Percentiles rank a stretch among this genome's conserved stretches.
Conservation (phyloP, 2,329 filamentous ascomycete genomes). For the Epicoccum nigrum region DNA sequence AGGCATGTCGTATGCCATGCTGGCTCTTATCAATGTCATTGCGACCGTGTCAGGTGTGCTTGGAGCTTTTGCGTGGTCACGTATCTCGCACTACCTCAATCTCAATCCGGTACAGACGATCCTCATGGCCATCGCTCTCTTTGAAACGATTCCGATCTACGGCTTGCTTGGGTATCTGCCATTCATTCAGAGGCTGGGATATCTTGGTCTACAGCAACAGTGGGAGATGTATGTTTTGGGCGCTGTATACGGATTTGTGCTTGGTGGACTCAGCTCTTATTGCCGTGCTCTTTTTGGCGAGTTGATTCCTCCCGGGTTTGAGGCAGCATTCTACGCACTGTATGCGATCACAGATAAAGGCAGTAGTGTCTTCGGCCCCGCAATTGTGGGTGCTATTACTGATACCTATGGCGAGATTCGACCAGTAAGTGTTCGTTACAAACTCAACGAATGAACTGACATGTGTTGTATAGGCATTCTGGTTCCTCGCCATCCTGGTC, state of each 20-base stretch:
- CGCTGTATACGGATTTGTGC: constrained; percentile 88
- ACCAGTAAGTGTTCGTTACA: constrained; percentile 44
- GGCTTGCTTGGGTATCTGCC: constrained; percentile 88
- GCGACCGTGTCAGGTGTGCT: constrained; percentile 82
- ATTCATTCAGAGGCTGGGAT: constrained; percentile 73
- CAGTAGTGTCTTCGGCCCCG: constrained; percentile 89
- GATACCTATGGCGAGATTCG: constrained; percentile 65
- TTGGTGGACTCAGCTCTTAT: constrained; percentile 91
- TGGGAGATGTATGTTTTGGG: constrained; percentile 98
- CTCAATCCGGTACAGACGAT: constrained; percentile 86
- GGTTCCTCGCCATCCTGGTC: constrained; percentile 86
- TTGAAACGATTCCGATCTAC: constrained; percentile 92
- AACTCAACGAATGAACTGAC: background rate
- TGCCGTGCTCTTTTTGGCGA: constrained; percentile 92
- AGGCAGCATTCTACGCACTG: constrained; percentile 94
- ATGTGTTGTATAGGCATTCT: constrained; percentile 68
- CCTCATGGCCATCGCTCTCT: constrained; percentile 85
- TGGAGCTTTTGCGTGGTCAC: constrained; percentile 89
- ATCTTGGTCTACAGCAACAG: constrained; percentile 84
- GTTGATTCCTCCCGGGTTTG: constrained; percentile 89
- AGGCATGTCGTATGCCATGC: constrained; percentile 83
- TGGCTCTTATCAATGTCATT: constrained; percentile 93
- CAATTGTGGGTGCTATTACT: constrained; percentile 91
- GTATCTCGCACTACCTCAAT: constrained; percentile 71
- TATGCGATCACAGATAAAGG: constrained; percentile 99